These are phyloP conservation scores for Leptosphaerulina australis DNA, from an alignment of 2,329 filamentous ascomycete species.

Conservation along the genomic window DNA sequence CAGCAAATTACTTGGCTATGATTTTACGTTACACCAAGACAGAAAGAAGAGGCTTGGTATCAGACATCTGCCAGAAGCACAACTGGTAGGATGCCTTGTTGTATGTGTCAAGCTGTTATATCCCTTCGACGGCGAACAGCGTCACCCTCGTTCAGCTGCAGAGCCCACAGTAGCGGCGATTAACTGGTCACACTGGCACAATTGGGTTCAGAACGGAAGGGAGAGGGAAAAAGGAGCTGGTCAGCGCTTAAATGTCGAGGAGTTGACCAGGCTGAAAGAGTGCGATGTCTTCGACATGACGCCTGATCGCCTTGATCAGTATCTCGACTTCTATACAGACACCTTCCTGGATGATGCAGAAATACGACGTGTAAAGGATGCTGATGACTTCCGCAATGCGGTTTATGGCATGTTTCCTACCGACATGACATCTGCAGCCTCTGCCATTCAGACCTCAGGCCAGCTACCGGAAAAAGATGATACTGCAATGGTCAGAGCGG, in stretches of 20 bases:
- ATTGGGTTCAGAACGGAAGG: conserved; percentile 20
- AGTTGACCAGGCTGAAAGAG: conserved; percentile 62
- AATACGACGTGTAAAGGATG: conserved; percentile 40
- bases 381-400: conserved; percentile 49
- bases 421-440: conserved; percentile 6
- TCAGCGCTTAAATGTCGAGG: conserved; percentile 46
- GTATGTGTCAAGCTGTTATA: conserved; percentile 80
- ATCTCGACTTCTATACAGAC: conserved; percentile 76
- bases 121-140: conserved; percentile 68
- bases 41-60: conserved; percentile 28
- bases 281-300: conserved; percentile 68
- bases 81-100: conserved; percentile 72
- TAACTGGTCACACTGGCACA: conserved; percentile 74
- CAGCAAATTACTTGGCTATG: conserved; percentile 57
- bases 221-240: conserved; percentile 7
- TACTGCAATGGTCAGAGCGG: conserved; percentile 49
- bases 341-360: conserved; percentile 62
- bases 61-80: conserved; percentile 67
- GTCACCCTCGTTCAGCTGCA: conserved; percentile 56
- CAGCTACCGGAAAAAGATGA: conserved; percentile 31
- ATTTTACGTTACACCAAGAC: conserved; percentile 63
- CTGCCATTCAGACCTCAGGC: not conserved
- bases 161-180: conserved; percentile 67
- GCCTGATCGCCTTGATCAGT: conserved; percentile 69
- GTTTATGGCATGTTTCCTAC: conserved; percentile 54